These are phyloP conservation scores for Pseudonitzschia multiseries DNA, from an alignment of 108 stramenopile genomes.

Conservation along the genomic window DNA sequence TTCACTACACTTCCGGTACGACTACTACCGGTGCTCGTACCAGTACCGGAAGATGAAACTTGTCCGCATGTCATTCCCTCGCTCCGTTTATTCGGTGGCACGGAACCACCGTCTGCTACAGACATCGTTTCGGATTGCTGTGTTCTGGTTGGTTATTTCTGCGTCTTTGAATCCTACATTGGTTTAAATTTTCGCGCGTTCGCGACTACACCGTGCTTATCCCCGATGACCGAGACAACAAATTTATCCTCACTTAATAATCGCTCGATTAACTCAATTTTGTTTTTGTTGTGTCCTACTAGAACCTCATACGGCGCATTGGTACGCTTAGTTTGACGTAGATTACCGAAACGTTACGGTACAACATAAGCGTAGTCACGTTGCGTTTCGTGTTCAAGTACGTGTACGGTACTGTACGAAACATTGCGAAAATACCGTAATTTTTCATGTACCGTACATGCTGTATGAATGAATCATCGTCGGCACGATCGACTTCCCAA, in stretches of 20 bases:
- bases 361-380: background rate
- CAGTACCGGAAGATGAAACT: too few species aligned
- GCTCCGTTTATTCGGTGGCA: too few species aligned
- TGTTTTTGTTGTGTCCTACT: conserved; percentile 1
- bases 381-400: too few species aligned
- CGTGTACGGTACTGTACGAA: too few species aligned
- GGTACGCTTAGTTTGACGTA: background rate
- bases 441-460: too few species aligned
- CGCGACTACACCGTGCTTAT: background rate
- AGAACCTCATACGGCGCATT: background rate
- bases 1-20: too few species aligned
- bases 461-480: too few species aligned
- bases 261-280: conserved; percentile 2
- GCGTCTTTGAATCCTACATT: background rate
- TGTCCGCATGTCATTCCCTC: too few species aligned
- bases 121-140: background rate
- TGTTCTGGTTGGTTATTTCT: background rate
- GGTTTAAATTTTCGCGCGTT: background rate
- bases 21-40: too few species aligned
- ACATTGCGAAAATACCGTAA: too few species aligned
- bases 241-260: background rate
- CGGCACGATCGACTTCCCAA: too few species aligned
- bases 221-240: background rate
- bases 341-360: background rate
- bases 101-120: too few species aligned